Evolutionary conservation across 1,284 basidiomycete genomes (phyloP).

Genomic region (Ceratobasidium sp.): DNA sequence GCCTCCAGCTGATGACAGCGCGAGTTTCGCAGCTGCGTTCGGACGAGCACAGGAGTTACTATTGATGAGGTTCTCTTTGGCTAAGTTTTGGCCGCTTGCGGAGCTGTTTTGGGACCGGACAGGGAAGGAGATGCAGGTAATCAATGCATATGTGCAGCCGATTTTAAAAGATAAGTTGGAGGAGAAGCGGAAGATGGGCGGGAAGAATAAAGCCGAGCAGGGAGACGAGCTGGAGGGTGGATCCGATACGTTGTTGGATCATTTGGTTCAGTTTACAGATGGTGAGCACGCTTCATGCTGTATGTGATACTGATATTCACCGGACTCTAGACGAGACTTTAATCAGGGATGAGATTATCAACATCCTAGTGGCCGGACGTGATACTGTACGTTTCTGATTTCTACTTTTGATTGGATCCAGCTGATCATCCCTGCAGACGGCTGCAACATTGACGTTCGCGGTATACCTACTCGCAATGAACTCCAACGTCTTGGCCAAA

Average conservation of each 20-base stretch:
- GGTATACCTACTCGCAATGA: conserved; percentile 63
- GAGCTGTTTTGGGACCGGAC: conserved; percentile 43
- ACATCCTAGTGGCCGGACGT: conserved; percentile 46
- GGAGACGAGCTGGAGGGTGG: conserved; percentile 37
- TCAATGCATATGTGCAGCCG: conserved; percentile 39
- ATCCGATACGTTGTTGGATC: conserved; percentile 41
- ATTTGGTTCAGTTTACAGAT: conserved; percentile 44
- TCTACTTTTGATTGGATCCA: not conserved
- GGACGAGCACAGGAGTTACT: conserved; percentile 21
- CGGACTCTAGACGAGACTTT: conserved; percentile 38
- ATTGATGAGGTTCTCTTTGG: not conserved
- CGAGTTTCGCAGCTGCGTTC: conserved; percentile 39
- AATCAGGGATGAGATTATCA: conserved; percentile 45
- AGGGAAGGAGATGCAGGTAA: conserved; percentile 21
- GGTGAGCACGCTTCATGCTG: conserved; percentile 16
- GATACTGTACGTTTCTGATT: conserved; percentile 43
- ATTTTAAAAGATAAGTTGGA: conserved; percentile 39
- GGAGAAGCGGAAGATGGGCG: conserved; percentile 15
- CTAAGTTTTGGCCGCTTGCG: conserved; percentile 24
- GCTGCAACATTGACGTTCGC: conserved; percentile 63
- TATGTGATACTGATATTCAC: not conserved
- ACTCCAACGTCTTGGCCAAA: conserved; percentile 59
- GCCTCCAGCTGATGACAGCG: conserved; percentile 5
- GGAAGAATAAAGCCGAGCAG: not conserved
- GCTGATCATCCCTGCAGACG: conserved; percentile 53